Evolutionary conservation across 352 stramenopile species (phyloP), one percentile per base, ranked within the genome.

Genomic region (Thalassiosira allenii): DNA sequence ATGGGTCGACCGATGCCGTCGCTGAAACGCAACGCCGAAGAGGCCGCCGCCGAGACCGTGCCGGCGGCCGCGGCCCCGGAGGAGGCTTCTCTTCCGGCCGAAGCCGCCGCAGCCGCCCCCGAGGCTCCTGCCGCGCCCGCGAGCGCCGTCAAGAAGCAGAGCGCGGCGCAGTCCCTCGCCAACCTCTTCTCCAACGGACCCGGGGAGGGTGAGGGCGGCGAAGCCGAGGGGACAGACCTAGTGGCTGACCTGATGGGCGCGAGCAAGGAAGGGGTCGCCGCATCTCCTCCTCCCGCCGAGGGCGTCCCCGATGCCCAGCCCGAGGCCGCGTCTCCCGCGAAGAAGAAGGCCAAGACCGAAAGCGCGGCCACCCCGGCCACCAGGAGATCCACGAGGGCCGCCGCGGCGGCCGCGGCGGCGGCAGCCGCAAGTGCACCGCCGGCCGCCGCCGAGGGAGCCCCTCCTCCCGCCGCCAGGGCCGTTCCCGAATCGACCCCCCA

Each of bases 401-500:
- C 22, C 12, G 12, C 47, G 47, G 47, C 22, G 47, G 6, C 47
- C 22, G 22, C 12, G 47, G 8, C 37, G 37, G 37, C 17, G 8
- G 37, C 37, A 17, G 17, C 37, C 8, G 17, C 37, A 17, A 47
- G 37, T 8, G 17, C 37, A 17, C 52, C 52, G 25, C 22, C 52
- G 12, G 52, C 52, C n/a, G 52, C 52, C 32, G 52, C 4, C 2
- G n/a, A 32, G 20, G 52, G 4, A 34, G 20, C 25, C n/a, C 20
- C 4, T 20, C 37, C 37, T 17, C 37, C 37, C 11, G 37, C 58
- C 27, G 0, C 30, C 33, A 22, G 11, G 3, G 20, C 34, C 8
- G 1, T 61, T 17, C 34, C 43, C 17, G 62, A 34, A 41, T 27
- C 63, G 8, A 59, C 63, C n/a, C 63, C 41, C 27, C 43, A 11